These are phyloP conservation scores for Epichloe sibirici DNA, from an alignment of 2,329 filamentous ascomycete species.

Conservation along the genomic window DNA sequence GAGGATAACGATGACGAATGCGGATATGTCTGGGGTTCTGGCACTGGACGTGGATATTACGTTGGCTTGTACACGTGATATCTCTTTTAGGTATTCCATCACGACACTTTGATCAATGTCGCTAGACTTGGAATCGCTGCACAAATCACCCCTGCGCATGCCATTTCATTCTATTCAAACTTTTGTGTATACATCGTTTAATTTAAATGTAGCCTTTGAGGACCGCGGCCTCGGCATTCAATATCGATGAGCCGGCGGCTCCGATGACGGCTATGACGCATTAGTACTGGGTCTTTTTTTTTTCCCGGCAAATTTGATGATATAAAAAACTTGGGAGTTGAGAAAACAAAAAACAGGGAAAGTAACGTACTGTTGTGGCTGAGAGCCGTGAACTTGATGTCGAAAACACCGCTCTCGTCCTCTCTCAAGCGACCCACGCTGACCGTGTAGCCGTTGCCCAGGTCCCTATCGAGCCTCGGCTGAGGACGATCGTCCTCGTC, in stretches of 20 bases:
- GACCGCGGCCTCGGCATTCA: constrained; percentile 87
- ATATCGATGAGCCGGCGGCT: constrained; percentile 87
- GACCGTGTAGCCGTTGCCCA: constrained; percentile 77
- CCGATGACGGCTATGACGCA: constrained; percentile 62
- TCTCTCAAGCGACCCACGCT: constrained; percentile 79
- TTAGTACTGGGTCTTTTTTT: background rate
- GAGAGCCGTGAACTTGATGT: constrained; percentile 87
- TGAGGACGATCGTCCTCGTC: constrained; percentile 86
- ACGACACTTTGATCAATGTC: no score
- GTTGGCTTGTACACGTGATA: no score
- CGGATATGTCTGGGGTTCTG: no score
- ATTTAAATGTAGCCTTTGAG: constrained; percentile 70
- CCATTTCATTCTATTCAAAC: background rate
- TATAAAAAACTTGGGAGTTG: background rate
- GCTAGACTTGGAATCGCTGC: no score
- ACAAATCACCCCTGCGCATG: no score
- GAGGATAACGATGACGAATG: no score
- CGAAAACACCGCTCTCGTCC: constrained; percentile 81
- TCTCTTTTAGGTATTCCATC: no score
- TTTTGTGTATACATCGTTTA: background rate
- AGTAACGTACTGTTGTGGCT: constrained; percentile 58
- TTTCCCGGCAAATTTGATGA: background rate
- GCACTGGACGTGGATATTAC: no score
- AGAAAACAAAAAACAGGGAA: background rate
- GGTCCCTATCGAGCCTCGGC: constrained; percentile 77